phyloP scores from a whole-genome alignment of 2,329 filamentous ascomycete genomes.

The Samsoniella hepiali region DNA sequence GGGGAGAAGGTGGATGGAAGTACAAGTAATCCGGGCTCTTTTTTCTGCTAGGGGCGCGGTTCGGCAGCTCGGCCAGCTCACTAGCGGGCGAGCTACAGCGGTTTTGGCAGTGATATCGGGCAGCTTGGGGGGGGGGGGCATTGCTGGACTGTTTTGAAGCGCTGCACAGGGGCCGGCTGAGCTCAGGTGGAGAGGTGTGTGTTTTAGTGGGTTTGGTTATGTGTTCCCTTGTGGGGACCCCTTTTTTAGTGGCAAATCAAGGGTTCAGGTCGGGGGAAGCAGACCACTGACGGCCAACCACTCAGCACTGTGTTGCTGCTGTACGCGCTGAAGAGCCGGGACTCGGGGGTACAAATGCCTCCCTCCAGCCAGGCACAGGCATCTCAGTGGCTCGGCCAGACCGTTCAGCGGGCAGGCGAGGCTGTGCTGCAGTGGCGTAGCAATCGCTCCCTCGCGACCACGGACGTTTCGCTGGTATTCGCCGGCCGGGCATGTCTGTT shows the following conservation, averaged over 20 bases:
- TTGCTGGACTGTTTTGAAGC: background rate
- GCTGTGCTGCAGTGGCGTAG: conserved; percentile 11
- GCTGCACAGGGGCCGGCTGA: background rate
- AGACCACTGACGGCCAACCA: background rate
- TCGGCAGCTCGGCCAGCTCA: conserved; percentile 5
- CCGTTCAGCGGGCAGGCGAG: background rate
- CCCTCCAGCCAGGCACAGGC: background rate
- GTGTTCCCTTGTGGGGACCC: background rate
- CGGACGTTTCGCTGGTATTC: background rate
- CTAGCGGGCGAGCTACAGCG: background rate
- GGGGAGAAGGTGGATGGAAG: conserved; percentile 11
- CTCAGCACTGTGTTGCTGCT: background rate
- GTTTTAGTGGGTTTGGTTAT: background rate
- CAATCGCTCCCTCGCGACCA: background rate
- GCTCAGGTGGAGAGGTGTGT: background rate
- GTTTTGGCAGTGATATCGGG: background rate
- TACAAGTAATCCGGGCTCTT: conserved; percentile 8
- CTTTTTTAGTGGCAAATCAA: conserved; percentile 5
- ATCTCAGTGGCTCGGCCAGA: background rate
- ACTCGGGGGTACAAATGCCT: background rate
- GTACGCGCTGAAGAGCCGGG: background rate
- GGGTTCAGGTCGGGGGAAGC: background rate
- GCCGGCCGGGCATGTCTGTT: too few species aligned
- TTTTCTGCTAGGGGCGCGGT: conserved; percentile 3
- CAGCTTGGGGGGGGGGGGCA: too few species aligned